Evolutionary conservation across 1,284 basidiomycete genomes (phyloP), one percentile per base, ranked within the genome.

Genomic region (Uromyces viciae-fabae): DNA sequence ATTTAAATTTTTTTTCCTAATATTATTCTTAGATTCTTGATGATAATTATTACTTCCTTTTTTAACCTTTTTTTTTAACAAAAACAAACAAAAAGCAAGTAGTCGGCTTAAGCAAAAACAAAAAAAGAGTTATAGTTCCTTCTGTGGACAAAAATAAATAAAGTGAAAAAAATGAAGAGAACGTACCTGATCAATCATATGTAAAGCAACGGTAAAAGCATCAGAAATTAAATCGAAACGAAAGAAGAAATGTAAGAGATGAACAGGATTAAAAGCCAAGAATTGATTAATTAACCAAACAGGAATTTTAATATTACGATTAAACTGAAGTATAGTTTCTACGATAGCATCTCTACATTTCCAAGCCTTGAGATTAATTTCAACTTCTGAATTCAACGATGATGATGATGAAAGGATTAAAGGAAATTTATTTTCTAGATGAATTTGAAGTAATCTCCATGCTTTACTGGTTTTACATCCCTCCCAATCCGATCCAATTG

Each of bases 231-330:
- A 88, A 81, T 94, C 95, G 84, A 91, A 93, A 82, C 90, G 89
- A 83, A 97, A 86, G 84, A 89, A 91, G 49, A 89, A 88, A 77
- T 92, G 90, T 82, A 95, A 90, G 62, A 95, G 89, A 85, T 91
- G 91, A 82, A 94, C 92, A 46, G 91, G 91, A 82, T 94, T 91
- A 82, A 91, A 87, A 54, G 36, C 42, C 36, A 62, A 89, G 43
- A 95, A 88, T 71, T 88, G 89, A 76, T 91, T 89, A 60, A 92
- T 88, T 56, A 98, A 88, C 94, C 94, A 98, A 4, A 90, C 90
- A 4, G 94, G 95, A 68, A 93, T 89, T 43, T 90, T 87, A 42
- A 78, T 88, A n/a, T 87, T 86, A 36, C 73, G 68, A 83, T 93
- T 91, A 80, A 90, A 87, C 54, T 89, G 89, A 82, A 95, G 87